These are phyloP conservation scores for Fraxinus dipetala DNA, from an alignment of 305 asterid species.

Conservation along the genomic window DNA sequence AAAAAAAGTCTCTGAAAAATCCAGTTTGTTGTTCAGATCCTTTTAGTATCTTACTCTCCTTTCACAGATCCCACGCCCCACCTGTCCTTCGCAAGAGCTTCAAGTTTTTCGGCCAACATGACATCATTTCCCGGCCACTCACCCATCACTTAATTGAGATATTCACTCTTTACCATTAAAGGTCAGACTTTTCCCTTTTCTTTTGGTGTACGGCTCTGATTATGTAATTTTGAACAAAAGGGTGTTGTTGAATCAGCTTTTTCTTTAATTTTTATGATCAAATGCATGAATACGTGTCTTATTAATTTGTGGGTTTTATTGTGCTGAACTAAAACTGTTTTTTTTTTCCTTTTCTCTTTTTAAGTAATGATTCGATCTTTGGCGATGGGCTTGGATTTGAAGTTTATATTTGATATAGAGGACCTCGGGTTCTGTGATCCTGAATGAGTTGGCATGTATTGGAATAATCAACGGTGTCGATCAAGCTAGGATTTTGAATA, in stretches of 20 bases:
- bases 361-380: not conserved
- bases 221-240: not conserved
- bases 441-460: not conserved
- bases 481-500: not conserved
- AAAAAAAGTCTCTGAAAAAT: not conserved
- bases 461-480: not conserved
- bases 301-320: not conserved
- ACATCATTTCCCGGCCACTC: constrained; percentile 24
- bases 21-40: not conserved
- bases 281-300: not conserved
- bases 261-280: not conserved
- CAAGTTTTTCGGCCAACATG: constrained; percentile 17
- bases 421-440: not conserved
- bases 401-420: not conserved
- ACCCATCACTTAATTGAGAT: constrained; percentile 15
- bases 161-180: not conserved
- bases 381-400: not conserved
- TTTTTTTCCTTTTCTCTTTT: not conserved
- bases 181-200: not conserved
- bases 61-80: constrained; percentile 4
- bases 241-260: not conserved
- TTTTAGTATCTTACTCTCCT: not conserved
- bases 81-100: not conserved
- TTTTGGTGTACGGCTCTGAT: not conserved
- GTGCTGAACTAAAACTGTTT: not conserved